A percentile compares a stretch with the other conserved stretches of the same genome.
Evolutionary conservation across 1,139 yeast genomes (phyloP).

Genomic region (Hyphopichia pseudoburtonii): DNA sequence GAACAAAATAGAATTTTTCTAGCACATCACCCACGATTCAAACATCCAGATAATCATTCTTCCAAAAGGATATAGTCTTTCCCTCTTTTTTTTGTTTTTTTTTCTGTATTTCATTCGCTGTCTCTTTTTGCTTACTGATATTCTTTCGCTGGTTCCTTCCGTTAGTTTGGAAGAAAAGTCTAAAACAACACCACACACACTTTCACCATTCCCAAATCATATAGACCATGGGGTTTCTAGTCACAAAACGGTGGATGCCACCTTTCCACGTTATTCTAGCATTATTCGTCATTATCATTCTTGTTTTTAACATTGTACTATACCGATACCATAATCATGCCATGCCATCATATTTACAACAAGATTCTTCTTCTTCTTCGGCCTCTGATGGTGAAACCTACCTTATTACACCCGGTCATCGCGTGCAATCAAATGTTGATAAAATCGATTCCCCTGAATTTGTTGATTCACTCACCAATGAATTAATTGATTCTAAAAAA

Average conservation of each 20-base stretch:
- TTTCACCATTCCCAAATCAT: too few species aligned
- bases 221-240: background rate
- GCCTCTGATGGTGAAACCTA: background rate
- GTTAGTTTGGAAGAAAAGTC: too few species aligned
- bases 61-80: too few species aligned
- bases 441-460: conserved; percentile 7
- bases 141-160: too few species aligned
- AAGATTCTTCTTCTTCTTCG: too few species aligned
- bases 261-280: conserved; percentile 1
- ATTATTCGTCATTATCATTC: background rate
- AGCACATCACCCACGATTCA: too few species aligned
- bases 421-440: conserved; percentile 4
- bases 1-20: too few species aligned
- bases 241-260: conserved; percentile 1
- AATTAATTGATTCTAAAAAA: conserved; percentile 15
- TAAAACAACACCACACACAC: background rate
- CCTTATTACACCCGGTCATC: background rate
- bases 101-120: too few species aligned
- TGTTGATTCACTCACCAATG: conserved; percentile 8
- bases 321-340: background rate
- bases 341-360: conserved; percentile 1
- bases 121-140: too few species aligned
- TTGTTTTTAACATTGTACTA: conserved; percentile 1
- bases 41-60: too few species aligned
- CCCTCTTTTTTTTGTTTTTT: too few species aligned